Evolutionary conservation across 2,329 filamentous ascomycete species (phyloP).

Genomic region (Helotiales sp.): DNA sequence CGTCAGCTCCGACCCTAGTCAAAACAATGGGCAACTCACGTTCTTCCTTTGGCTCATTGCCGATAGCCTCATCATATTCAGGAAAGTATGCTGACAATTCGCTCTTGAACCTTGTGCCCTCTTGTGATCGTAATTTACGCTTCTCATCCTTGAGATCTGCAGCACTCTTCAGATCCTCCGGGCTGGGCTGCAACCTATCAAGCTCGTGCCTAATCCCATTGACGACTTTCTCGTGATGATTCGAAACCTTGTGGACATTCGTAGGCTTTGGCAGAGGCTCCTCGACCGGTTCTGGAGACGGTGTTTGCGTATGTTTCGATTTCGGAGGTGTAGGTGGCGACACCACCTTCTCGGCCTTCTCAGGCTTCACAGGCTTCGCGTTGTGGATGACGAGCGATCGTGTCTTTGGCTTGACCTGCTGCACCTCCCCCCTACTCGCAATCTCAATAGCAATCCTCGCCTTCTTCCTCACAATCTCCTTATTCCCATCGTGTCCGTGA

Average conservation of each 20-base stretch:
- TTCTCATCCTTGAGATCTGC: constrained; percentile 52
- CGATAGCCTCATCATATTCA: constrained; percentile 92
- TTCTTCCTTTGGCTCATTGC: constrained; percentile 75
- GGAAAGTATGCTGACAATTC: constrained; percentile 89
- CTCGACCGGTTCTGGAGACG: background rate
- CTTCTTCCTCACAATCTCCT: constrained; percentile 49
- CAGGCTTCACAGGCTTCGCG: constrained; percentile 10
- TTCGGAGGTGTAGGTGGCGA: constrained; percentile 14
- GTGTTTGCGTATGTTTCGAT: constrained; percentile 14
- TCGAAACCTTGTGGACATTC: constrained; percentile 31
- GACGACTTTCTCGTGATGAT: constrained; percentile 57
- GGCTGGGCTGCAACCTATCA: constrained; percentile 51
- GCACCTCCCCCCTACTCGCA: constrained; percentile 34
- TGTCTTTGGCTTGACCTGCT: constrained; percentile 25
- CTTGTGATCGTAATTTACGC: constrained; percentile 82
- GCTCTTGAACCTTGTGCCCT: constrained; percentile 84
- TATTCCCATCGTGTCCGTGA: constrained; percentile 44
- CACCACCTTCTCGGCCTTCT: constrained; percentile 15
- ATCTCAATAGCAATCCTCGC: constrained; percentile 56
- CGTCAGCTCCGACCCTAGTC: constrained; percentile 20
- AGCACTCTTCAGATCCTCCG: constrained; percentile 40
- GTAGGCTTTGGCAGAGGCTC: constrained; percentile 28
- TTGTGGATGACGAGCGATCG: constrained; percentile 21
- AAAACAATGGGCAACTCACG: constrained; percentile 54
- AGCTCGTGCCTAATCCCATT: constrained; percentile 64